Evolutionary conservation across 2,329 filamentous ascomycete genomes (phyloP).

Genomic region (Cytospora piceicola): DNA sequence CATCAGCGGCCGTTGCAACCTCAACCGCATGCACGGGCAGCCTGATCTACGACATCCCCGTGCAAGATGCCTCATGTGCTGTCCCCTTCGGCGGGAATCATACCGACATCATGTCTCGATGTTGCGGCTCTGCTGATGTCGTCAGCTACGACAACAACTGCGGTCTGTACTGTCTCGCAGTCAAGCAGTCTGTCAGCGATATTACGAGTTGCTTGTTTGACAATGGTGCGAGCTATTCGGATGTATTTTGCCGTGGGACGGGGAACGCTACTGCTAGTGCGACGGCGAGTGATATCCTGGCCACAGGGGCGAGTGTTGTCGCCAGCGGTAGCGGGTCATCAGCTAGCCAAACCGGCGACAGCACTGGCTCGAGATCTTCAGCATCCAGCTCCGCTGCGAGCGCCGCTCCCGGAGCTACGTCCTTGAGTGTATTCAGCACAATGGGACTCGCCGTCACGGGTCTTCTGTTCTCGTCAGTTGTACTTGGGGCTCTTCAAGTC

Average conservation of each 20-base stretch:
- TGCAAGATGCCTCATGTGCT: constrained; percentile 50
- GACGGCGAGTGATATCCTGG: constrained; percentile 31
- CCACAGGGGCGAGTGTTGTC: constrained; percentile 37
- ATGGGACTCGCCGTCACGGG: constrained; percentile 9
- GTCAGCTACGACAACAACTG: constrained; percentile 41
- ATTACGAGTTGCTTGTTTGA: constrained; percentile 43
- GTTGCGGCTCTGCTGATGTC: constrained; percentile 41
- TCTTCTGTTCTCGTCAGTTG: constrained; percentile 14
- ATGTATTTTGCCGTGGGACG: constrained; percentile 46
- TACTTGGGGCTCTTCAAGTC: constrained; percentile 15
- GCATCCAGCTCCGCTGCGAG: background rate
- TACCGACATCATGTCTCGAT: constrained; percentile 41
- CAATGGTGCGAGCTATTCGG: constrained; percentile 39
- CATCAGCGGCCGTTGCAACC: constrained; percentile 10
- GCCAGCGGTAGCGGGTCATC: constrained; percentile 15
- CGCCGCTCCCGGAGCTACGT: constrained; percentile 11
- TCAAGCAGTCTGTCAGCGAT: constrained; percentile 42
- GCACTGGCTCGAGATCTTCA: constrained; percentile 7
- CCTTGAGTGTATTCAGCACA: background rate
- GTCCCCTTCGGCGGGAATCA: constrained; percentile 45
- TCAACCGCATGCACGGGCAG: constrained; percentile 19
- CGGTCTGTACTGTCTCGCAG: constrained; percentile 51
- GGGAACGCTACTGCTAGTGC: constrained; percentile 44
- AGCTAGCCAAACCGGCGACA: constrained; percentile 3
- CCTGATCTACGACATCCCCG: constrained; percentile 48